Evolutionary conservation across 2,329 filamentous ascomycete species (phyloP), one percentile per base, ranked within the genome.

Genomic region (Penicillium crustosum): DNA sequence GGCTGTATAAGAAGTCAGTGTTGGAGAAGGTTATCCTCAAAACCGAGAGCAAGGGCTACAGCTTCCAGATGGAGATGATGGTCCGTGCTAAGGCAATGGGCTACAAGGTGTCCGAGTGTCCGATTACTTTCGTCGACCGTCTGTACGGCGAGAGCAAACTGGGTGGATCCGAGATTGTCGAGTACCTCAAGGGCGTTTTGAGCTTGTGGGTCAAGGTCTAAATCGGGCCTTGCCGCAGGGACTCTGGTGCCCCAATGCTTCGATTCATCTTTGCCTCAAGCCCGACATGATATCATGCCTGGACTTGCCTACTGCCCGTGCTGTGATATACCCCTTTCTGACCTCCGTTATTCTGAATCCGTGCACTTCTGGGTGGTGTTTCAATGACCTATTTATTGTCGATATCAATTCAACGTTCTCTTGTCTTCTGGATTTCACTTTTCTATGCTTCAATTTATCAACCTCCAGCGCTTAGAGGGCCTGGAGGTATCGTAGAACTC

Each of bases 51-150:
- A 96, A 97, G 80, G 94, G 94, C 3, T 99, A 97, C 76, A 93
- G 90, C 41, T 99, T 99, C 83, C 94, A 99, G 86, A 99, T 99
- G 94, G 93, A 97, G 83, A 89, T 99, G 87, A 97, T 97, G 88
- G 93, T 97, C 9, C 84, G 93, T 61, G 94, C 94, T 35, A 97
- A 97, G 85, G 90, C 89, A 17, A 93, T 97, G 90, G 93, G 94
- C 1, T 96, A 86, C 80, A 90, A 88, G 38, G 93, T 99, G 33
- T 91, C 90, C 17, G 94, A 99, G 82, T 93, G 96, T 60, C 94
- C 94, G 13, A 99, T 99, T 66, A 90, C 86, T 25, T 99, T 99
- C 75, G 94, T 97, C 41, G 95, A 99, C 76, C 86, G 94, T 57
- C 77, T 99, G 47, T 99, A 96, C 74, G 94, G 94, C 33, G 93